phyloP scores from a whole-genome alignment of 2,329 filamentous ascomycete species.

The Sclerotinia nivalis region DNA sequence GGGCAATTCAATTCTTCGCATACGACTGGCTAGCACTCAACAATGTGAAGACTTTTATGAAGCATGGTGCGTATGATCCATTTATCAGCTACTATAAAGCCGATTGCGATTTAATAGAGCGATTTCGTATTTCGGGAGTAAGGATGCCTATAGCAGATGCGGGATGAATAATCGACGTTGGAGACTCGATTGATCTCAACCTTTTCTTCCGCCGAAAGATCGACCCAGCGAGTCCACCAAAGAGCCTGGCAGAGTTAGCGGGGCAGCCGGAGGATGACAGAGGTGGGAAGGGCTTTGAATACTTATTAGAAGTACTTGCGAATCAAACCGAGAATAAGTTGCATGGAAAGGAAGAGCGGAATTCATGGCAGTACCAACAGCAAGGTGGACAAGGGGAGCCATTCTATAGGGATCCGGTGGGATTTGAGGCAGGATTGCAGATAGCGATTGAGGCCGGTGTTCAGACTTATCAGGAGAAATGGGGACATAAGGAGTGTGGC shows the following conservation, averaged over 20 bases:
- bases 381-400: conserved; percentile 54
- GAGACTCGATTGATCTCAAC: conserved; percentile 37
- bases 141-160: conserved; percentile 44
- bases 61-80: conserved; percentile 54
- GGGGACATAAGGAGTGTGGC: conserved; percentile 50
- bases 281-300: conserved; percentile 35
- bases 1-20: conserved; percentile 43
- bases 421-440: conserved; percentile 48
- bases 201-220: not conserved
- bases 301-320: conserved; percentile 40
- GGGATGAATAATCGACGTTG: conserved; percentile 50
- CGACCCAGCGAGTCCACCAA: not conserved
- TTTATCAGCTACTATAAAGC: conserved; percentile 57
- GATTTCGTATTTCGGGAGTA: conserved; percentile 48
- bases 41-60: conserved; percentile 44
- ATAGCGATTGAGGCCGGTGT: conserved; percentile 49
- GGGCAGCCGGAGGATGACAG: not conserved
- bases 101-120: conserved; percentile 55
- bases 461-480: conserved; percentile 47
- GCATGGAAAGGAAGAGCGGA: conserved; percentile 42
- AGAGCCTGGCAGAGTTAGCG: conserved; percentile 27
- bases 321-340: conserved; percentile 36
- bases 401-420: conserved; percentile 52
- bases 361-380: conserved; percentile 55
- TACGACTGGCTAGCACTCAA: conserved; percentile 58